Evolutionary conservation across 2,329 filamentous ascomycete species (phyloP).

Genomic region (Hymenoscyphus salicellus): DNA sequence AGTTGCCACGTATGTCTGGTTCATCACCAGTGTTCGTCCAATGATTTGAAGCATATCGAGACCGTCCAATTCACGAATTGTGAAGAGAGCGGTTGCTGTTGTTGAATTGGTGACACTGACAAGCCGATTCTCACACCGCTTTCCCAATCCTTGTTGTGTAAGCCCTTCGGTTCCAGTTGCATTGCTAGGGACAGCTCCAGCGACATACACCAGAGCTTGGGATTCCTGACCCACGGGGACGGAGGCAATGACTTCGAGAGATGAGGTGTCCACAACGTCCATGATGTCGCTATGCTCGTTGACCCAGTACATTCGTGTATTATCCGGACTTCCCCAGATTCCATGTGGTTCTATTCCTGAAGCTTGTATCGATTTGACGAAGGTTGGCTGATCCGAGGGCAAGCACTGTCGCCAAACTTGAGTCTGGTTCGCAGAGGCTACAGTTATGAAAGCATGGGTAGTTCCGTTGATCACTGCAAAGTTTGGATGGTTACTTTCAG

Average conservation of each 20-base stretch:
- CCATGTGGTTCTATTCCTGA: conserved; percentile 10
- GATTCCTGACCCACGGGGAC: conserved; percentile 6
- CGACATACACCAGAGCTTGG: conserved; percentile 10
- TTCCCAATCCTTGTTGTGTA: conserved; percentile 7
- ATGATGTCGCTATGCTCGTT: conserved; percentile 12
- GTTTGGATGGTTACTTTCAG: conserved; percentile 11
- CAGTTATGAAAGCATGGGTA: conserved; percentile 7
- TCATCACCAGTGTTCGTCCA: conserved; percentile 7
- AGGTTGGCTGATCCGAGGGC: not conserved
- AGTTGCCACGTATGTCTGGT: conserved; percentile 12
- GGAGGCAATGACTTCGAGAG: conserved; percentile 5
- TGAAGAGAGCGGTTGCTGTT: conserved; percentile 7
- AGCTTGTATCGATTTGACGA: conserved; percentile 7
- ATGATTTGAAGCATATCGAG: conserved; percentile 10
- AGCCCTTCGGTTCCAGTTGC: conserved; percentile 6
- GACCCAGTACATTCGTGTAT: conserved; percentile 9
- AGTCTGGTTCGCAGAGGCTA: conserved; percentile 9
- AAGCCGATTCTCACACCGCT: conserved; percentile 8
- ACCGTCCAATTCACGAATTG: conserved; percentile 10
- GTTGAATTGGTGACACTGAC: conserved; percentile 4
- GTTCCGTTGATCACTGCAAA: conserved; percentile 6
- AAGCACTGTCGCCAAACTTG: conserved; percentile 8
- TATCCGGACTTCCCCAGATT: conserved; percentile 12
- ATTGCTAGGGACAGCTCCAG: conserved; percentile 5
- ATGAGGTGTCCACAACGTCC: conserved; percentile 6